phyloP scores from a whole-genome alignment of 768 basidiomycete genomes.

The Lactarius quietus region DNA sequence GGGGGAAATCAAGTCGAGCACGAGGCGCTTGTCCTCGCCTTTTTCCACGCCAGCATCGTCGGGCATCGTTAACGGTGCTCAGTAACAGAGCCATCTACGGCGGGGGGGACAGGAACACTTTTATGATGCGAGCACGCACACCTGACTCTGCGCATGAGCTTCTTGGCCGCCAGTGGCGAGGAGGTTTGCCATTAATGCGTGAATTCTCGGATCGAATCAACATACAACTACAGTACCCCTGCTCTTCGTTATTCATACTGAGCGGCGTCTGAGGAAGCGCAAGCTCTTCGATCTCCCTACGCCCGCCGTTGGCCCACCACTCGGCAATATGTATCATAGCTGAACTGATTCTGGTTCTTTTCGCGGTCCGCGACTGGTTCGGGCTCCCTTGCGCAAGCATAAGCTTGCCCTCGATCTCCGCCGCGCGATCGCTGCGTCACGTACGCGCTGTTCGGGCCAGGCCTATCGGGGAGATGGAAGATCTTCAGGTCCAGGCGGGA shows the following conservation, averaged over 20 bases:
- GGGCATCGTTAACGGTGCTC: not conserved
- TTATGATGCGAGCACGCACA: no score
- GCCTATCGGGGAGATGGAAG: constrained; percentile 57
- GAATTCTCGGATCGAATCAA: no score
- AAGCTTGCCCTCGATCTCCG: constrained; percentile 34
- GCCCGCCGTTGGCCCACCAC: constrained; percentile 45
- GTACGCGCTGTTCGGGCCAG: constrained; percentile 47
- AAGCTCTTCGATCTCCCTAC: constrained; percentile 16
- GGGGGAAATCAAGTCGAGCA: constrained; percentile 48
- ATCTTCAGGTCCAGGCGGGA: constrained; percentile 49
- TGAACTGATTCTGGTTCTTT: constrained; percentile 47
- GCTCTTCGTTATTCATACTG: no score
- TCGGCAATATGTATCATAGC: constrained; percentile 52
- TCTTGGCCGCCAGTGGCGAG: no score
- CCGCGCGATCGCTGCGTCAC: constrained; percentile 49
- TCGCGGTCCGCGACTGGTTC: constrained; percentile 55
- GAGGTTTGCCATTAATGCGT: no score
- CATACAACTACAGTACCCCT: no score
- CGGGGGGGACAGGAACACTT: no score
- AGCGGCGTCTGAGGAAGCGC: not conserved
- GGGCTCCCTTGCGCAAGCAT: constrained; percentile 37
- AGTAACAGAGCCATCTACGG: no score
- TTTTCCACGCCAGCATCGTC: not conserved
- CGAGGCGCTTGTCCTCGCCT: constrained; percentile 33
- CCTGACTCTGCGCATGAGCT: no score